Conservation (phyloP, 352 stramenopile genomes). For the Plasmopara halstedii region DNA sequence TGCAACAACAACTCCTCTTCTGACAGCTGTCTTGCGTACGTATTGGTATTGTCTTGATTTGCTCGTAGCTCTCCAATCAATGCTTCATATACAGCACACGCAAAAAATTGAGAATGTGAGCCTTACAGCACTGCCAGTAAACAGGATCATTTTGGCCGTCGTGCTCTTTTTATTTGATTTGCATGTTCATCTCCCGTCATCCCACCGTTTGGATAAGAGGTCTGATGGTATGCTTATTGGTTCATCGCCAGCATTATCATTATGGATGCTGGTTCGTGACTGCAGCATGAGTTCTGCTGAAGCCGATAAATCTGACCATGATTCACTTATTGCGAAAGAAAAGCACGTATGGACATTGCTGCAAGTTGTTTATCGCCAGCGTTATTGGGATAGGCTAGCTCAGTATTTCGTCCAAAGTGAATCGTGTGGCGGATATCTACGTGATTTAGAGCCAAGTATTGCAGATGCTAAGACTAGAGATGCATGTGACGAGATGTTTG, state of each 20-base stretch:
- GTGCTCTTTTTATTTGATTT: slow-evolving; percentile 73
- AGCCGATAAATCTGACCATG: slow-evolving; percentile 15
- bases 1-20: slow-evolving; percentile 42
- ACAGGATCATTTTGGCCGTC: slow-evolving; percentile 37
- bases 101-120: slow-evolving; percentile 8
- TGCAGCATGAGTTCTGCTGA: slow-evolving; percentile 21
- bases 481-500: slow-evolving; percentile 16
- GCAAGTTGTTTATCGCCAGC: slow-evolving; percentile 28
- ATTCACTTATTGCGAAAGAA: slow-evolving; percentile 18
- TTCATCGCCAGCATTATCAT: slow-evolving; percentile 32
- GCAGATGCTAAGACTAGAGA: background rate
- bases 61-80: slow-evolving; percentile 27
- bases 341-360: slow-evolving; percentile 51
- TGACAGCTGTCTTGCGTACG: slow-evolving; percentile 42
- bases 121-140: slow-evolving; percentile 15
- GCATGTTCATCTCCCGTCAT: slow-evolving; percentile 59
- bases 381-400: slow-evolving; percentile 33
- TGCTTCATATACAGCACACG: slow-evolving; percentile 1
- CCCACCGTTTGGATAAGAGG: slow-evolving; percentile 27
- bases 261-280: slow-evolving; percentile 52
- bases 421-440: slow-evolving; percentile 37
- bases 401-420: slow-evolving; percentile 29
- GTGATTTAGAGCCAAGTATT: slow-evolving; percentile 9
- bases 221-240: background rate
- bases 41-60: slow-evolving; percentile 56